Evolutionary conservation across 176 grass and related monocot species (phyloP).

Genomic region (Saccharum officinarum): DNA sequence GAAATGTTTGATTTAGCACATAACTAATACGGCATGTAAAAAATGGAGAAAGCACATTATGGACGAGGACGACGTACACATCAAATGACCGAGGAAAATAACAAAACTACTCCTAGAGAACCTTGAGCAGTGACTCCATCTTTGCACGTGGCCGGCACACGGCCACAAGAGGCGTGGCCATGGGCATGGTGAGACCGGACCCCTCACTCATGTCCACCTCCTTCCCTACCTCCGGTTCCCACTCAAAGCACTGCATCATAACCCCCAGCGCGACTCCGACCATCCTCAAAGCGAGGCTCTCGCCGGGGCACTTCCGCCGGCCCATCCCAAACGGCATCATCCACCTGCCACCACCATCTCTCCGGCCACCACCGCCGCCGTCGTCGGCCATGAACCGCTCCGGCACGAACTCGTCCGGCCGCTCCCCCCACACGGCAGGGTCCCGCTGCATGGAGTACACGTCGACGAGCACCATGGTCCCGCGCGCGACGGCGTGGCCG

Average conservation of each 20-base stretch:
- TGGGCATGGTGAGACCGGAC: slow-evolving; percentile 69
- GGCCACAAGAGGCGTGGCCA: slow-evolving; percentile 38
- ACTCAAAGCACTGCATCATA: slow-evolving; percentile 60
- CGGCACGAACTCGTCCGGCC: slow-evolving; percentile 6
- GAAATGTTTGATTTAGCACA: no score
- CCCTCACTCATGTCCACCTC: slow-evolving; percentile 59
- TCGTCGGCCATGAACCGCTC: slow-evolving; percentile 36
- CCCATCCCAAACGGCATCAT: slow-evolving; percentile 68
- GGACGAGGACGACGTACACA: no score
- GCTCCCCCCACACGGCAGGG: slow-evolving; percentile 28
- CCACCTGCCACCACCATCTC: neutral
- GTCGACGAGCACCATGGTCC: slow-evolving; percentile 47
- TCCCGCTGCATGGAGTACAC: slow-evolving; percentile 55
- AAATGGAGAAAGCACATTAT: no score
- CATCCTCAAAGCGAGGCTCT: slow-evolving; percentile 32
- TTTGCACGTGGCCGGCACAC: slow-evolving; percentile 26
- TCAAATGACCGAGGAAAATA: neutral
- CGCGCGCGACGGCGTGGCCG: neutral
- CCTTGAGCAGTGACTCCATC: slow-evolving; percentile 13
- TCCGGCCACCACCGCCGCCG: neutral
- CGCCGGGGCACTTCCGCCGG: slow-evolving; percentile 45
- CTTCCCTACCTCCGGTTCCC: slow-evolving; percentile 20
- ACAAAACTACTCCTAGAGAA: neutral
- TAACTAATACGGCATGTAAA: no score
- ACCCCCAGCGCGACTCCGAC: slow-evolving; percentile 34